These are phyloP conservation scores for Chaetothyriales sp. DNA, from an alignment of 2,329 filamentous ascomycete genomes.

Conservation along the genomic window DNA sequence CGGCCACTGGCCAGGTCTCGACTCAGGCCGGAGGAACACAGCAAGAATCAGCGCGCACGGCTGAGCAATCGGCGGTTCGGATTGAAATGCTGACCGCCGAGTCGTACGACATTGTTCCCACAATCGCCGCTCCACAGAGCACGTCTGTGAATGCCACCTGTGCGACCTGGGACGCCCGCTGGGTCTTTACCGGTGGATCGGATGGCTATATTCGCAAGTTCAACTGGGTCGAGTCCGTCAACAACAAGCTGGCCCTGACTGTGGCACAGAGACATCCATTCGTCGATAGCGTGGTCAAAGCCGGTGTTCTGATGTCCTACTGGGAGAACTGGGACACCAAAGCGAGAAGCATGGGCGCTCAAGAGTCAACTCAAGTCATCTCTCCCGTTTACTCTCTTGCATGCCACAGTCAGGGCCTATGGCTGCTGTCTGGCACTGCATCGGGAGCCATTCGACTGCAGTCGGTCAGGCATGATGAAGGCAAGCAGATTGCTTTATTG, in stretches of 20 bases:
- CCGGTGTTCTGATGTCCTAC: slow-evolving; percentile 84
- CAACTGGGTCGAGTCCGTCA: slow-evolving; percentile 87
- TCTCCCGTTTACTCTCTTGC: slow-evolving; percentile 91
- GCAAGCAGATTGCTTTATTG: slow-evolving; percentile 69
- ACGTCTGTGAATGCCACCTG: slow-evolving; percentile 90
- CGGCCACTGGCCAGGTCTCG: slow-evolving; percentile 10
- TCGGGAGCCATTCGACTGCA: slow-evolving; percentile 87
- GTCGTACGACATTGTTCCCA: slow-evolving; percentile 89
- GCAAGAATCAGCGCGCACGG: not conserved
- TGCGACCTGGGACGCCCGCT: slow-evolving; percentile 83
- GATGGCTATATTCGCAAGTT: slow-evolving; percentile 96
- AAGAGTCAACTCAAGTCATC: slow-evolving; percentile 44
- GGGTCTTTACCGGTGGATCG: slow-evolving; percentile 83
- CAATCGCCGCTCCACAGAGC: slow-evolving; percentile 87
- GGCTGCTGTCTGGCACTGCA: slow-evolving; percentile 80
- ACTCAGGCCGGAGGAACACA: not conserved
- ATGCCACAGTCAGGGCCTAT: slow-evolving; percentile 75
- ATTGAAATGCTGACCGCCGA: slow-evolving; percentile 59
- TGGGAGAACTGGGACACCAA: slow-evolving; percentile 90
- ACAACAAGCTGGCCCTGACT: slow-evolving; percentile 82
- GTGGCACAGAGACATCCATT: slow-evolving; percentile 94
- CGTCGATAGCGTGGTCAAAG: slow-evolving; percentile 92
- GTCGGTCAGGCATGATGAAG: slow-evolving; percentile 85
- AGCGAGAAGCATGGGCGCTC: slow-evolving; percentile 6
- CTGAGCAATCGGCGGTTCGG: not conserved